These are phyloP conservation scores for Arthrobotrys megalospora DNA, from an alignment of 2,329 filamentous ascomycete species.

Conservation along the genomic window DNA sequence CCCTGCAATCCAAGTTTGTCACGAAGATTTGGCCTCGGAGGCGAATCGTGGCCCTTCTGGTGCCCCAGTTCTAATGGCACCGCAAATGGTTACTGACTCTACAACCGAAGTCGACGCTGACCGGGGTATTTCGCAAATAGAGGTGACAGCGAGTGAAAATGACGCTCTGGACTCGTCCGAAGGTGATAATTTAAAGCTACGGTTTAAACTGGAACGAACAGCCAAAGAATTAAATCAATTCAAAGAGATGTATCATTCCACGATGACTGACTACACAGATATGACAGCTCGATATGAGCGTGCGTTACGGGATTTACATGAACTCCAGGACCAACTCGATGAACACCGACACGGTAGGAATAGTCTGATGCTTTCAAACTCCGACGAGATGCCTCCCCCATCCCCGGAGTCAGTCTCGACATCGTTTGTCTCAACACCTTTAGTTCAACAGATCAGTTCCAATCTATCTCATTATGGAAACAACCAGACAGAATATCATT, in stretches of 20 bases:
- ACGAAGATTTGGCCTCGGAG: not conserved
- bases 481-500: not conserved
- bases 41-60: not conserved
- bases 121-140: not conserved
- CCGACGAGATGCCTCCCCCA: constrained; percentile 43
- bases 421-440: constrained; percentile 69
- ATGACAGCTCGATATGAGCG: constrained; percentile 93
- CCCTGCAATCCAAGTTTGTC: not conserved
- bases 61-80: not conserved
- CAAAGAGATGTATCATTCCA: constrained; percentile 89
- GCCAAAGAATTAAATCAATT: constrained; percentile 86
- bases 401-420: constrained; percentile 70
- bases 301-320: constrained; percentile 83
- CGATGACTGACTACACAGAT: constrained; percentile 83
- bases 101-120: not conserved
- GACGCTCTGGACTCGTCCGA: constrained; percentile 10
- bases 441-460: constrained; percentile 49
- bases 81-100: not conserved
- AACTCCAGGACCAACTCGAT: constrained; percentile 87
- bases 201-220: constrained; percentile 52
- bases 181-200: constrained; percentile 36
- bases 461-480: constrained; percentile 64
- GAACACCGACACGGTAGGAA: constrained; percentile 77
- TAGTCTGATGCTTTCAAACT: constrained; percentile 67
- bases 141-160: not conserved